These are phyloP conservation scores for Mortierella sp. DNA, from an alignment of 371 early-diverging fungal genomes.

Conservation along the genomic window DNA sequence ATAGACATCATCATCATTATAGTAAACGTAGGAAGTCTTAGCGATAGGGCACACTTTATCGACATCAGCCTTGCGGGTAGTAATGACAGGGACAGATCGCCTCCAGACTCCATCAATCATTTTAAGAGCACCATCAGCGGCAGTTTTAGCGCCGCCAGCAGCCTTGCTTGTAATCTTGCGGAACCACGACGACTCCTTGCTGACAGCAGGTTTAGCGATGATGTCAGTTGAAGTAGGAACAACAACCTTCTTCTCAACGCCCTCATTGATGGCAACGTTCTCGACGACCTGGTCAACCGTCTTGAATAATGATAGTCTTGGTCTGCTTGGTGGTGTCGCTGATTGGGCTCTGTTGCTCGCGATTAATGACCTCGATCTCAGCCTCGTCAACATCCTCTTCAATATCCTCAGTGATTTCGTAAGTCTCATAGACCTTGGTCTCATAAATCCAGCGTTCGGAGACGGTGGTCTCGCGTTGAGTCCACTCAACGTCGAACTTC, in stretches of 20 bases:
- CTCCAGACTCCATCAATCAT: conserved; percentile 30
- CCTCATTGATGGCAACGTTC: too few species aligned
- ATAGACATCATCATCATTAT: conserved; percentile 32
- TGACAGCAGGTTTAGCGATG: conserved; percentile 32
- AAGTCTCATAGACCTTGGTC: not conserved
- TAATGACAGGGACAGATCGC: conserved; percentile 21
- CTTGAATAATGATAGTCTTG: too few species aligned
- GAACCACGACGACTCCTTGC: conserved; percentile 37
- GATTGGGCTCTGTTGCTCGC: too few species aligned
- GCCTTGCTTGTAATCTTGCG: conserved; percentile 22
- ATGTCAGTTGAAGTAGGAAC: too few species aligned
- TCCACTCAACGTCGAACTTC: conserved; percentile 23
- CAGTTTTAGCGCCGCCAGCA: conserved; percentile 19
- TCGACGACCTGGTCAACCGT: too few species aligned
- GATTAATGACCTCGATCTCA: not conserved
- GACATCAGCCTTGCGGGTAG: conserved; percentile 33
- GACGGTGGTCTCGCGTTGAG: conserved; percentile 1
- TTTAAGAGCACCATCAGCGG: conserved; percentile 12
- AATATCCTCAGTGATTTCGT: not conserved
- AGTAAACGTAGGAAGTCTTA: conserved; percentile 29
- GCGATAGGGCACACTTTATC: conserved; percentile 31
- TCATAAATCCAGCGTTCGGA: not conserved
- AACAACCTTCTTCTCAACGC: too few species aligned
- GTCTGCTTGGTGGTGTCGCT: too few species aligned
- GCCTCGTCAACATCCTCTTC: not conserved